Evolutionary conservation across 768 basidiomycete genomes (phyloP), one percentile per base, ranked within the genome.

Genomic region (Lactifluus subvellereus): DNA sequence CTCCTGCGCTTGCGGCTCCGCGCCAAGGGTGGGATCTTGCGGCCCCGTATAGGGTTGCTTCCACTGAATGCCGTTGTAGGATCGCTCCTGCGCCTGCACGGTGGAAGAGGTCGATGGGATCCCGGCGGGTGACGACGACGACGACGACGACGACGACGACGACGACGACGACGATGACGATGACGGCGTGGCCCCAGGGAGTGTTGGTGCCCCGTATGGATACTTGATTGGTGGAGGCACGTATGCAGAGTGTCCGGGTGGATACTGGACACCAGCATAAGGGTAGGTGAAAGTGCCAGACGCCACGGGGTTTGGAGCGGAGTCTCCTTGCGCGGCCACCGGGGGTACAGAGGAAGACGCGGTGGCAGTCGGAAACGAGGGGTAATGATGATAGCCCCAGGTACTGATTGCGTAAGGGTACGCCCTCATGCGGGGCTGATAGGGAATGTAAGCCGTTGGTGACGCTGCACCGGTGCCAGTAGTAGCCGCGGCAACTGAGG

Each of bases 41-140:
- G 64, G 64, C 2, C 64, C 64, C 3, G 32, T 59, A 47, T 67
- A 66, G 27, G 59, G 64, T 27, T 56, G 60, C 51, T 62, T 61
- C 59, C 60, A 67, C 30, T 59, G 57, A 10, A 67, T 59, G 13
- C 48, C 64, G 16, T 42, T 54, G 48, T 62, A 57, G 0, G 37
- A 11, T 20, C n/a, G 60, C 33, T 61, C 60, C 27, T 56, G 43
- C 13, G 57, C 20, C 22, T 47, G 53, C 27, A 33, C 45, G 22
- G 37, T 16, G 14, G 62, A 18, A 32, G 52, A 16, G 4, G 38
- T 42, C 2, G 58, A 22, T 7, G 38, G 13, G 53, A 35, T 22
- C 16, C 22, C 45, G 4, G 45, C 3, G 16, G 63, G 7, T 33
- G 45, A 30, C 1, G 58, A 57, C n/a, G 51, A 35, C n/a, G 51